Base-by-base conservation (phyloP, 208 protist genomes). In the Tritrichomonas foetus region DNA sequence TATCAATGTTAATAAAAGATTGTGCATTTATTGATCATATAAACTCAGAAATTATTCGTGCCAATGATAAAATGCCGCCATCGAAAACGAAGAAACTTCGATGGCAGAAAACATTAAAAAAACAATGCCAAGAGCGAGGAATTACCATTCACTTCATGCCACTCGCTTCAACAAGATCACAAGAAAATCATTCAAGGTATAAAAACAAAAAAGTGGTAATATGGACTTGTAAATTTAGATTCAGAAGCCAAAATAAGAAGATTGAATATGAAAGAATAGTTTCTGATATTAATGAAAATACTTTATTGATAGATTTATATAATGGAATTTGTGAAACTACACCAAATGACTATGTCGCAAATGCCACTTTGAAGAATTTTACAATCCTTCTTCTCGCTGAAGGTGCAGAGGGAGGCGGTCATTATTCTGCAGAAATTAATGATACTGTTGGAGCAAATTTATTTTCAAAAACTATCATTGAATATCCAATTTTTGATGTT, bases 81-180 rank as follows among this genome's bases (percentile, higher is more conserved):
- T n/a, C n/a, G n/a, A 89, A 89, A 89, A n/a, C 39, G 39, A 50
- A 50, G 22, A 89, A 89, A 89, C 41, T 5, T 16, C 41, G 36
- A 57, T 89, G 47, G 44, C 27, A 53, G 30, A 53, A 89, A 30
- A 89, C 20, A n/a, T 20, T 89, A 39, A 57, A 57, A 57, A 89
- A 89, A 89, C n/a, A 53, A 61, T 89, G 78, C n/a, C 27, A 8
- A 3, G 25, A 55, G 30, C 27, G 78, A 89, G 78, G 78, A 53
- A 89, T 89, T 61, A 39, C 44, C 5, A 89, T 89, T 36, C 44
- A 57, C 33, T 89, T 89, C 30, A 89, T 89, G 78, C 41, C 78
- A 89, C n/a, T 57, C 30, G 16, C 33, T 20, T 33, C 47, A 13
- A 61, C 78, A 33, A 53, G 78, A 89, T 27, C 41, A 61, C 13